These are phyloP conservation scores for Kockovaella imperatae DNA, from an alignment of 768 basidiomycete species.

Conservation along the genomic window DNA sequence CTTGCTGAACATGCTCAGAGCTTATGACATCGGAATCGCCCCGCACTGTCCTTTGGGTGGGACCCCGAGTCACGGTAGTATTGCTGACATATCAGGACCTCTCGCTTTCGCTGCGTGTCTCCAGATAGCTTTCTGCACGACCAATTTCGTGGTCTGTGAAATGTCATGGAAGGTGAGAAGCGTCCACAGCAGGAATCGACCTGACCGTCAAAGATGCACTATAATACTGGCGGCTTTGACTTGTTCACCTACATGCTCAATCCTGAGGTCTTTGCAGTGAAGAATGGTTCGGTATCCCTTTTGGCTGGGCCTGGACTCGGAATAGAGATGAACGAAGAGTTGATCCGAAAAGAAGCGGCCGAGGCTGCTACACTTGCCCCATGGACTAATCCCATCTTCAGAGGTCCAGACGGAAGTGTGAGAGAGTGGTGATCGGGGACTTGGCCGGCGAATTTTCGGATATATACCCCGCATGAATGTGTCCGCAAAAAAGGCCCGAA, in stretches of 20 bases:
- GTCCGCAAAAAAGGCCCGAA: too few relatives aligned
- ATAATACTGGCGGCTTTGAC: conserved; percentile 41
- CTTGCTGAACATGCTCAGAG: conserved; percentile 6
- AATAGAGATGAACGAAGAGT: conserved; percentile 42
- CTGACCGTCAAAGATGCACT: conserved; percentile 29
- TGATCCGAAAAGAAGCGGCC: conserved; percentile 32
- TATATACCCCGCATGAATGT: too few relatives aligned
- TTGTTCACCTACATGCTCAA: conserved; percentile 43
- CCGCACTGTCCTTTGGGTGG: conserved; percentile 58
- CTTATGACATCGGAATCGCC: conserved; percentile 62
- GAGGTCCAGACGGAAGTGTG: conserved; percentile 38
- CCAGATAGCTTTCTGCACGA: conserved; percentile 55
- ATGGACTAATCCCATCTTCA: conserved; percentile 42
- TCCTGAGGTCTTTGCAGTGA: conserved; percentile 42
- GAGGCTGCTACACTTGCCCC: conserved; percentile 34
- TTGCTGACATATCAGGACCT: conserved; percentile 49
- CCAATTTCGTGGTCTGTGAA: conserved; percentile 51
- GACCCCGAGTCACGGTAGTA: conserved; percentile 2
- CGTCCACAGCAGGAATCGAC: conserved; percentile 1
- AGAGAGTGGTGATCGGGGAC: conserved; percentile 40
- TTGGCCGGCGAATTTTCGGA: too few relatives aligned
- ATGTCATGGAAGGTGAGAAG: conserved; percentile 37
- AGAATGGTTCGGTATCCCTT: conserved; percentile 32
- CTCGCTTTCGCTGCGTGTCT: conserved; percentile 65
- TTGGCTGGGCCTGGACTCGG: conserved; percentile 39